Percentiles rank a stretch among this genome's conserved stretches.
These are phyloP conservation scores for Monosiga brevicollis DNA, from an alignment of 78 protist genomes.

Conservation along the genomic window DNA sequence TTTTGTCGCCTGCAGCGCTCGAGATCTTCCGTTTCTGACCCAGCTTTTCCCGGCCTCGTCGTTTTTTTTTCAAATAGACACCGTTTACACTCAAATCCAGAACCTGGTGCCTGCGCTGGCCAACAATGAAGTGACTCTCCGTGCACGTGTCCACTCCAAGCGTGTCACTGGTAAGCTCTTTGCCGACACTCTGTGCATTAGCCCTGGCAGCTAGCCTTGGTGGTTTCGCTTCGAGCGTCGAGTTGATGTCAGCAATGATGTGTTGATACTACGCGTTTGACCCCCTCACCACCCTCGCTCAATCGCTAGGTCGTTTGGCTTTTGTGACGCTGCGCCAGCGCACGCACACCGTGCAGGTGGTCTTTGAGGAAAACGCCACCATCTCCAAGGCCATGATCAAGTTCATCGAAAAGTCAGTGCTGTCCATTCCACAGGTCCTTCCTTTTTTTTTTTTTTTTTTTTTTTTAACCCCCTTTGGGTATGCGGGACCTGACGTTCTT, in stretches of 20 bases:
- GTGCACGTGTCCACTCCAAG: background rate
- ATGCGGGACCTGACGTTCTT: too few relatives aligned
- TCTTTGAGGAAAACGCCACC: constrained; percentile 22
- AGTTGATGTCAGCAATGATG: constrained; percentile 1
- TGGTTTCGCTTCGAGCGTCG: background rate
- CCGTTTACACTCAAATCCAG: too few relatives aligned
- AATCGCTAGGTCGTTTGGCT: too few relatives aligned
- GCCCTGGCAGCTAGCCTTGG: background rate
- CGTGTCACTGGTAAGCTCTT: background rate
- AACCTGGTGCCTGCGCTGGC: too few relatives aligned
- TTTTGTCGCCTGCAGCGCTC: too few relatives aligned
- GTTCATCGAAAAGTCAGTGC: constrained; percentile 23
- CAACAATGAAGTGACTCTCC: background rate
- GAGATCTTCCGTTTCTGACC: too few relatives aligned
- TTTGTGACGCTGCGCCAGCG: constrained; percentile 68
- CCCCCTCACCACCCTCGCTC: too few relatives aligned
- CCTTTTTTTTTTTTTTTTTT: background rate
- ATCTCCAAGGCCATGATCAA: constrained; percentile 44
- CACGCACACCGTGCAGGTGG: constrained; percentile 64
- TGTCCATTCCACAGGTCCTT: too few relatives aligned
- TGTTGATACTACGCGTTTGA: background rate
- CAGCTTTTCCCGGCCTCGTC: too few relatives aligned
- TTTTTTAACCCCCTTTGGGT: background rate
- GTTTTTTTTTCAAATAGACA: too few relatives aligned
- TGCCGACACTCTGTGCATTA: background rate